A percentile compares a stretch with the other conserved stretches of the same genome.
Conservation (phyloP, 2,329 filamentous ascomycete genomes). For the Cercospora beticola region DNA sequence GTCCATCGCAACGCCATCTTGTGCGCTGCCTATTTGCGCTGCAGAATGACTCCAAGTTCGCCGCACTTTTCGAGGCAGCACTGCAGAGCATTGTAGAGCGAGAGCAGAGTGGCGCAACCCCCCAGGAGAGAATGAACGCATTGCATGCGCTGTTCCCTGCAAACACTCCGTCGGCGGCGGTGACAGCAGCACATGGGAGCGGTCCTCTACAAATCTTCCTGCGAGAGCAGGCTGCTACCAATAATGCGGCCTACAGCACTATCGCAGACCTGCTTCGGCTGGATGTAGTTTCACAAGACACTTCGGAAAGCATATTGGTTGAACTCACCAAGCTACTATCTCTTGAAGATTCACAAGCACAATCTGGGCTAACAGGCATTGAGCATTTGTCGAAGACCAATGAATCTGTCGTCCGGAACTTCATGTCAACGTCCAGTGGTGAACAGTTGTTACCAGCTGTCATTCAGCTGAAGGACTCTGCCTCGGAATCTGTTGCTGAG, state of each 20-base stretch:
- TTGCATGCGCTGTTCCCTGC: slow-evolving; percentile 36
- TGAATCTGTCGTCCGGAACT: slow-evolving; percentile 46
- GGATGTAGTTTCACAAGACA: slow-evolving; percentile 37
- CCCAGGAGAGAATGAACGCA: slow-evolving; percentile 25
- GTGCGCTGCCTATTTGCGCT: slow-evolving; percentile 62
- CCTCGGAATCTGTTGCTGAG: slow-evolving; percentile 52
- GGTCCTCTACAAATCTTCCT: slow-evolving; percentile 15
- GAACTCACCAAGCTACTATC: slow-evolving; percentile 43
- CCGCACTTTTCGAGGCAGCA: slow-evolving; percentile 30
- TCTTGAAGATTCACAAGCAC: slow-evolving; percentile 29
- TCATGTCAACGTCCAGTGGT: slow-evolving; percentile 47
- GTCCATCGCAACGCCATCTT: slow-evolving; percentile 67
- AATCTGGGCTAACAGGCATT: slow-evolving; percentile 31
- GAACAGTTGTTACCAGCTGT: slow-evolving; percentile 54
- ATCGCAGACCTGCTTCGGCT: slow-evolving; percentile 27
- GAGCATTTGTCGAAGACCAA: slow-evolving; percentile 41
- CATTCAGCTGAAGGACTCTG: slow-evolving; percentile 55
- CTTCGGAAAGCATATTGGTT: slow-evolving; percentile 41
- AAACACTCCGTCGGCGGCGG: slow-evolving; percentile 38
- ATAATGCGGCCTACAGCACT: slow-evolving; percentile 1
- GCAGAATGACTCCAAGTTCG: slow-evolving; percentile 37
- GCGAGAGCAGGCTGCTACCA: background rate
- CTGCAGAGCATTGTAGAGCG: slow-evolving; percentile 23
- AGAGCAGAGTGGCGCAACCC: slow-evolving; percentile 17
- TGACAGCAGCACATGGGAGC: slow-evolving; percentile 39